Evolutionary conservation across 1,284 basidiomycete genomes (phyloP).

Genomic region (Cutaneotrichosporon mucoides): DNA sequence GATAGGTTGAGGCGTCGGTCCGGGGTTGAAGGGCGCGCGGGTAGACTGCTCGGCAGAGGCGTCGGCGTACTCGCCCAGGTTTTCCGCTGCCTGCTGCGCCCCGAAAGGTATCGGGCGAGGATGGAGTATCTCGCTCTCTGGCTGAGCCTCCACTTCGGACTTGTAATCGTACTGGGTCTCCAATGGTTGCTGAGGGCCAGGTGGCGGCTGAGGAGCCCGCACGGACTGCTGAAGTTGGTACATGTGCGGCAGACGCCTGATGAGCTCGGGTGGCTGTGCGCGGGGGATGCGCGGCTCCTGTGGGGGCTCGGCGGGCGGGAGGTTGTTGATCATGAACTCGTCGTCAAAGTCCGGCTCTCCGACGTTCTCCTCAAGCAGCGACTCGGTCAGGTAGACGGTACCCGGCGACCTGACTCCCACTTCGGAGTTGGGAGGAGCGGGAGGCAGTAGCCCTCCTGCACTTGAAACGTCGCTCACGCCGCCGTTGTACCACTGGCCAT

Average conservation of each 20-base stretch:
- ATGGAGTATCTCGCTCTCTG: not conserved
- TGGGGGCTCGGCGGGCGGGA: conserved; percentile 40
- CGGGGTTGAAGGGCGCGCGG: not conserved
- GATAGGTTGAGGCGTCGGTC: conserved; percentile 20
- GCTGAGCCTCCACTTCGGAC: too few species aligned
- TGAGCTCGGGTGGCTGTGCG: not conserved
- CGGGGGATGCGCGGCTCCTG: conserved; percentile 8
- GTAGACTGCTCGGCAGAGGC: not conserved
- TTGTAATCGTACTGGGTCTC: conserved; percentile 15
- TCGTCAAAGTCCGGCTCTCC: conserved; percentile 39
- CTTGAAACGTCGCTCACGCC: conserved; percentile 32
- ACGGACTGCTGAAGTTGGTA: too few species aligned
- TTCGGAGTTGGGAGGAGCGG: conserved; percentile 36
- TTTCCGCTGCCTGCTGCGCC: too few species aligned
- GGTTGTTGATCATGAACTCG: conserved; percentile 34
- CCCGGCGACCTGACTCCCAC: not conserved
- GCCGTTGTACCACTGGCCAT: conserved; percentile 34
- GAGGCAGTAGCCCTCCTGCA: conserved; percentile 23
- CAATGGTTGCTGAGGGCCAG: not conserved
- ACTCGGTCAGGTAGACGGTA: conserved; percentile 20
- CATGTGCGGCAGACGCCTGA: not conserved
- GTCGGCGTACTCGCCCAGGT: not conserved
- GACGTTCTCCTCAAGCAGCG: conserved; percentile 30
- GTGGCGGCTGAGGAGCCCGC: too few species aligned
- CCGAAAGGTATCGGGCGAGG: too few species aligned